These are phyloP conservation scores for Aphanocladium album DNA, from an alignment of 2,329 filamentous ascomycete species.

Conservation along the genomic window DNA sequence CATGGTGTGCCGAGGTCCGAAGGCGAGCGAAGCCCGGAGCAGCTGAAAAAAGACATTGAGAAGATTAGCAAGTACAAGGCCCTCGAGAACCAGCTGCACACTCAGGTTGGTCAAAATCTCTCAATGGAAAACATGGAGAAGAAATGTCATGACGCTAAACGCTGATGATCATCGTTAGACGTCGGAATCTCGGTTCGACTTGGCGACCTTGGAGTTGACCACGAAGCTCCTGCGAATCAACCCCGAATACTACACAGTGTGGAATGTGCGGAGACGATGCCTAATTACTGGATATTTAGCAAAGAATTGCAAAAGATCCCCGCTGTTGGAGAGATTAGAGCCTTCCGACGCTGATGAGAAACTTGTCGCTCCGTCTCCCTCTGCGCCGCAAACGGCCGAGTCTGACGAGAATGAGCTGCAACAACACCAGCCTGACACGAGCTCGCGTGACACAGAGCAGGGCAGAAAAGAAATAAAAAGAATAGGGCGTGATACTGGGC, in stretches of 20 bases:
- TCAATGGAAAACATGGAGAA: too few species aligned
- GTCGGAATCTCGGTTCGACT: slow-evolving; percentile 41
- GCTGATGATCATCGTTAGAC: slow-evolving; percentile 24
- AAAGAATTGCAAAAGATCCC: slow-evolving; percentile 46
- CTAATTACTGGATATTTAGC: slow-evolving; percentile 56
- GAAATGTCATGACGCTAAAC: too few species aligned
- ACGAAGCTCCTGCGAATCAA: slow-evolving; percentile 71
- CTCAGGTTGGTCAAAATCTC: too few species aligned
- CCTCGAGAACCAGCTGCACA: slow-evolving; percentile 62
- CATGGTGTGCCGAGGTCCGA: slow-evolving; percentile 75
- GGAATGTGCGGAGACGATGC: slow-evolving; percentile 78
- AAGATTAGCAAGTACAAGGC: slow-evolving; percentile 72
- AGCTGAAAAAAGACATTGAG: slow-evolving; percentile 64
- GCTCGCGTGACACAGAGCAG: neutral
- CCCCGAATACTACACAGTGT: slow-evolving; percentile 86
- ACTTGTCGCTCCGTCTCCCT: slow-evolving; percentile 60
- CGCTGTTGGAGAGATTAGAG: slow-evolving; percentile 49
- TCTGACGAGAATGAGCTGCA: slow-evolving; percentile 45
- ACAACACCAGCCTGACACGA: slow-evolving; percentile 32
- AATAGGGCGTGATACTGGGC: slow-evolving; percentile 29
- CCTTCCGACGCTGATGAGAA: slow-evolving; percentile 49
- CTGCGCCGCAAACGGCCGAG: slow-evolving; percentile 45
- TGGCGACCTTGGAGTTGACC: slow-evolving; percentile 60
- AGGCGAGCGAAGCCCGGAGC: slow-evolving; percentile 59
- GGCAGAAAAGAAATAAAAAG: neutral